These are phyloP conservation scores for Cryptosporidium parvum DNA, from an alignment of 169 alveolate genomes.

Conservation along the genomic window DNA sequence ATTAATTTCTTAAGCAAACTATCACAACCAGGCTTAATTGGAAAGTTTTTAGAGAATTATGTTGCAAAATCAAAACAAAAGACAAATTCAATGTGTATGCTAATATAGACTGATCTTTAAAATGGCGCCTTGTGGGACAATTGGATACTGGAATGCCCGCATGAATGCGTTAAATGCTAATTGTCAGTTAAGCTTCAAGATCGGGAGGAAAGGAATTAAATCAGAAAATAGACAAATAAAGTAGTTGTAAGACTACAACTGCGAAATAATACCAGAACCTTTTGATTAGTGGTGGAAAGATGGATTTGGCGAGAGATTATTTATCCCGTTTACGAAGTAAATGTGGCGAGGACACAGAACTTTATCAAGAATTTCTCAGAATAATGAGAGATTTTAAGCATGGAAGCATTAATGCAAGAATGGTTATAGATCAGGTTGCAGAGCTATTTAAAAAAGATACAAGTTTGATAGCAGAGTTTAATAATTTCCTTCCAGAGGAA, in stretches of 20 bases:
- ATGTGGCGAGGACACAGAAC: slow-evolving; percentile 75
- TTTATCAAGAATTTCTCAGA: slow-evolving; percentile 71
- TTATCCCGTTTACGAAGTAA: slow-evolving; percentile 66
- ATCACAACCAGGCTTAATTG: background rate
- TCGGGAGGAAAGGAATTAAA: slow-evolving; percentile 49
- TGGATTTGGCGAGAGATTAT: slow-evolving; percentile 73
- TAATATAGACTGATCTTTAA: slow-evolving; percentile 72
- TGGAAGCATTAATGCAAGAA: slow-evolving; percentile 68
- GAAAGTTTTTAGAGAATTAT: background rate
- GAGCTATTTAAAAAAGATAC: slow-evolving; percentile 56
- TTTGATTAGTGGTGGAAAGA: slow-evolving; percentile 58
- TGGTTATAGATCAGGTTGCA: slow-evolving; percentile 64
- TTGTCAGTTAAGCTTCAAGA: slow-evolving; percentile 73
- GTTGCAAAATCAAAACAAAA: background rate
- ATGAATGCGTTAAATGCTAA: slow-evolving; percentile 70
- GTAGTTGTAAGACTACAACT: slow-evolving; percentile 62
- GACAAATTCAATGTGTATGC: slow-evolving; percentile 66
- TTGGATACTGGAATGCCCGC: slow-evolving; percentile 77
- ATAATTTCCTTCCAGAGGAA: slow-evolving; percentile 72
- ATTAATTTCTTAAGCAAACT: background rate
- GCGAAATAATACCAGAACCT: background rate
- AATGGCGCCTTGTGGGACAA: slow-evolving; percentile 78
- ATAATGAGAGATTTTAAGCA: slow-evolving; percentile 75
- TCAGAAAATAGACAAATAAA: background rate
- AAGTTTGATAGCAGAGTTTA: slow-evolving; percentile 63